Evolutionary conservation across 768 basidiomycete genomes (phyloP).

Genomic region (Lactarius pseudohatsudake): DNA sequence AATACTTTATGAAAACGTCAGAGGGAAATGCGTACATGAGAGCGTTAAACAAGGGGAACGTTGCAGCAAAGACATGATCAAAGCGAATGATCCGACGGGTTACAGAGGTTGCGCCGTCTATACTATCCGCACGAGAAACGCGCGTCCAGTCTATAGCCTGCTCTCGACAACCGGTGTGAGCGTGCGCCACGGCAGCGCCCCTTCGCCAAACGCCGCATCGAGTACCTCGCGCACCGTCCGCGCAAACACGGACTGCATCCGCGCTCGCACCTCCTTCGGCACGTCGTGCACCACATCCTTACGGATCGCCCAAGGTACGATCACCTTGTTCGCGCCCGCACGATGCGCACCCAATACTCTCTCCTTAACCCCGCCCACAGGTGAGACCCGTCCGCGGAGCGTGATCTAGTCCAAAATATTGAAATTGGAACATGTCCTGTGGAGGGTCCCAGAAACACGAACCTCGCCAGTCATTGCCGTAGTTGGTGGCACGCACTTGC

Average conservation of each 20-base stretch:
- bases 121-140: no score
- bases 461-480: slow-evolving; percentile 92
- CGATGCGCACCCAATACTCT: slow-evolving; percentile 89
- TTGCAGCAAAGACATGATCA: no score
- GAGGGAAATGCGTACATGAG: background rate
- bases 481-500: slow-evolving; percentile 66
- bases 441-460: background rate
- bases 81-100: background rate
- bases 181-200: slow-evolving; percentile 62
- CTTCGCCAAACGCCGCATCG: slow-evolving; percentile 79
- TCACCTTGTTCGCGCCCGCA: slow-evolving; percentile 77
- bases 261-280: slow-evolving; percentile 64
- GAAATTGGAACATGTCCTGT: no score
- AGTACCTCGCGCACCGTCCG: slow-evolving; percentile 76
- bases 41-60: background rate
- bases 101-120: background rate
- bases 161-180: slow-evolving; percentile 50
- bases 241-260: slow-evolving; percentile 83
- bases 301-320: slow-evolving; percentile 80
- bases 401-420: slow-evolving; percentile 54
- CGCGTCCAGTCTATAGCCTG: slow-evolving; percentile 40
- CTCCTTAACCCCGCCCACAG: slow-evolving; percentile 91
- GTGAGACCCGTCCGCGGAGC: slow-evolving; percentile 73
- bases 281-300: slow-evolving; percentile 90
- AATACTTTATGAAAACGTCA: background rate